These are phyloP conservation scores for Vanrija sp. DNA, from an alignment of 1,284 basidiomycete species.

Conservation along the genomic window DNA sequence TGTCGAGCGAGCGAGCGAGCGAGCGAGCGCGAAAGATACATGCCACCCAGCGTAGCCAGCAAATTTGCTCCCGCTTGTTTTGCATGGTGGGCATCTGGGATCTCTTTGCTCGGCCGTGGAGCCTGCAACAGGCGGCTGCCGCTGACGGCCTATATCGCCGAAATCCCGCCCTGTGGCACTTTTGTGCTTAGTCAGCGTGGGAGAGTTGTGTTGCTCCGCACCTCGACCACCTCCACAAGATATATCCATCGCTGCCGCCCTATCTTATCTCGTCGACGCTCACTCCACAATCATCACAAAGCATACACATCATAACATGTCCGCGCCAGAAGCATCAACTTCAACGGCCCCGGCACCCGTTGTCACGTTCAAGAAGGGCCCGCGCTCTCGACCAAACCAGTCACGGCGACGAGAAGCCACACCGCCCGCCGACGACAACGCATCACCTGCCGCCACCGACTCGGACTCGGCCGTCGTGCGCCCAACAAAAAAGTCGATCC, in stretches of 20 bases:
- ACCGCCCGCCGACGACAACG: constrained; percentile 49
- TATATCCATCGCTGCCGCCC: no score
- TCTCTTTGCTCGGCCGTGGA: no score
- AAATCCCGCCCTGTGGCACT: not conserved
- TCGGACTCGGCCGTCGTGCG: constrained; percentile 57
- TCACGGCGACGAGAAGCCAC: constrained; percentile 63
- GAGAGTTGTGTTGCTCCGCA: not conserved
- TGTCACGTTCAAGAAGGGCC: constrained; percentile 83
- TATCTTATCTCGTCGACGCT: no score
- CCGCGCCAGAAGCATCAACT: constrained; percentile 15
- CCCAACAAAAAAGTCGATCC: constrained; percentile 63
- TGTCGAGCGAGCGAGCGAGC: no score
- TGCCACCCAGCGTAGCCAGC: no score
- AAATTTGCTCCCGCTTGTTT: no score
- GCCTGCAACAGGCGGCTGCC: no score
- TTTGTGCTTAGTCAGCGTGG: not conserved
- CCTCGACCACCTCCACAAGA: not conserved
- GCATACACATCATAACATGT: constrained; percentile 11
- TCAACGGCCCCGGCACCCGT: constrained; percentile 47
- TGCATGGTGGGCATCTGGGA: no score
- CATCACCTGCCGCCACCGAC: constrained; percentile 52
- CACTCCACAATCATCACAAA: not conserved
- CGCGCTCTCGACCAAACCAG: constrained; percentile 61
- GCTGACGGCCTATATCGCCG: no score
- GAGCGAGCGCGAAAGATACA: no score